Evolutionary conservation across 352 stramenopile genomes (phyloP), one percentile per base, ranked within the genome.

Genomic region (Globisporangium okanoganense): DNA sequence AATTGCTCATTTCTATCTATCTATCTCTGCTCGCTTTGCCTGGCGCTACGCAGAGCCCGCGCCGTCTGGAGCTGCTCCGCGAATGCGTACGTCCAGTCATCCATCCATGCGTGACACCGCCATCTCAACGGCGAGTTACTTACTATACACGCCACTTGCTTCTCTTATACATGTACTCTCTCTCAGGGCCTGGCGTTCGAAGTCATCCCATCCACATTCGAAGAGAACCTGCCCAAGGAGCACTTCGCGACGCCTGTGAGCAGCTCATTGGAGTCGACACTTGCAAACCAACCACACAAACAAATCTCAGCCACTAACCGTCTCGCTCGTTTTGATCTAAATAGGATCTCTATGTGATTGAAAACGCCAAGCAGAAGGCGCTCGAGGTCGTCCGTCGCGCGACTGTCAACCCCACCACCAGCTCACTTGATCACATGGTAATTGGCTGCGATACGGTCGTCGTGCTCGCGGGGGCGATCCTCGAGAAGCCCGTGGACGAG

Each of bases 391-490:
- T 87, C 24, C 54, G 74, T 16, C 75, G 82, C n/a, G 58, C 79
- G 18, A 69, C 58, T 4, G 63, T 61, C 29, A 25, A 61, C 3
- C 13, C 2, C 27, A 22, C 8, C 48, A 25, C 2, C 49, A 43
- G 20, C 5, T 33, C 25, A 1, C 65, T 33, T 33, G 29, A 69
- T 0, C 62, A 73, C 40, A 48, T 96, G 10, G 71, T 96, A 2
- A 93, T 96, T 43, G 88, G 85, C 45, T 96, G 88, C 63, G 88
- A 96, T 64, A 96, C 88, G 1, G 85, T 96, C 27, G 91, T 97
- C 14, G 88, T 96, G 56, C 66, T 87, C 40, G 73, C 94, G 20
- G 88, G 83, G 41, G 68, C 72, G 41, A 97, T 97, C 53, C 71
- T 97, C 18, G 91, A 97, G 60, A 97, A 97, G 69, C 90, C 91